Evolutionary conservation across 108 stramenopile genomes (phyloP).

Genomic region (Aureococcus anophagefferens): DNA sequence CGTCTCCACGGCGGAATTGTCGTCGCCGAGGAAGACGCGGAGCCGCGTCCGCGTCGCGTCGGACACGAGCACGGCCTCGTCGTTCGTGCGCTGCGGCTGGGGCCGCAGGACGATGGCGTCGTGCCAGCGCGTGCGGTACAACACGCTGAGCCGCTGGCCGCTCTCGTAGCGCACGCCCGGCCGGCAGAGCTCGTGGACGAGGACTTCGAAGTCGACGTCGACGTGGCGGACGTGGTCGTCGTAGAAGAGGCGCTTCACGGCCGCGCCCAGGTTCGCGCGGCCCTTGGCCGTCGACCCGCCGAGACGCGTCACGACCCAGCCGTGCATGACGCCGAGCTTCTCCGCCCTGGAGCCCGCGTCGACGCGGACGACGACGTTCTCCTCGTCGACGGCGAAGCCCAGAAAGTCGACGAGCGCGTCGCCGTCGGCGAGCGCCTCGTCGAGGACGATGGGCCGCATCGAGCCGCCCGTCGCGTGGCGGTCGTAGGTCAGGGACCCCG

Average conservation of each 20-base stretch:
- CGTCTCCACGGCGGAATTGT: not conserved
- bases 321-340: not conserved
- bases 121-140: not conserved
- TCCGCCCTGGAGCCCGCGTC: not conserved
- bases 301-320: not conserved
- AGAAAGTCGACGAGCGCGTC: not conserved
- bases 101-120: not conserved
- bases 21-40: not conserved
- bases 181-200: not conserved
- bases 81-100: not conserved
- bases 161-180: not conserved
- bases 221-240: too few relatives aligned
- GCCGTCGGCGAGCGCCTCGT: not conserved
- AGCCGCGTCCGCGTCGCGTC: not conserved
- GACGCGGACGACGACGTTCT: not conserved
- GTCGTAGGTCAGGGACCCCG: too few relatives aligned
- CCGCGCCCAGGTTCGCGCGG: too few relatives aligned
- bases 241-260: too few relatives aligned
- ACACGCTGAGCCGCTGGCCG: not conserved
- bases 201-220: not conserved
- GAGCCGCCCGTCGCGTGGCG: too few relatives aligned
- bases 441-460: too few relatives aligned
- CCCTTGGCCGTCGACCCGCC: too few relatives aligned
- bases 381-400: not conserved
- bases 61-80: not conserved